Percentiles rank a stretch among this genome's conserved stretches.
Evolutionary conservation across 129 eudicot genomes (phyloP).

Genomic region (Flaveria trinervia): DNA sequence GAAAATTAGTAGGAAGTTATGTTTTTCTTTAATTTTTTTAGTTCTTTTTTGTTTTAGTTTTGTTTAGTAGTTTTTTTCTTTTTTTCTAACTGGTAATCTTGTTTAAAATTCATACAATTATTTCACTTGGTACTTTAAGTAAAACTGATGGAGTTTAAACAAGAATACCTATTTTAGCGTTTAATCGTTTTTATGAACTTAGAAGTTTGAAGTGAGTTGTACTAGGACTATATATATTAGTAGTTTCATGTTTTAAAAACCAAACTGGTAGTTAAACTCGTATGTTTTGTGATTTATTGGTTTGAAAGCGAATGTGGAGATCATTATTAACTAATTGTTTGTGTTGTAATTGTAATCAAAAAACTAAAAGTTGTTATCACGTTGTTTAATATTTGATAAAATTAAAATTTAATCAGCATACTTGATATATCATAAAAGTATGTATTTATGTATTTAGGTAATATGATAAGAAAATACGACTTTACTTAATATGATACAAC

Average conservation of each 20-base stretch:
- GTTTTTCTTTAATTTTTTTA: neutral
- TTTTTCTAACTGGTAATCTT: conserved; percentile 24
- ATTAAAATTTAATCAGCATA: too few species aligned
- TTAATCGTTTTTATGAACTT: neutral
- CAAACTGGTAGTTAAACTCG: too few species aligned
- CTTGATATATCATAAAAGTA: too few species aligned
- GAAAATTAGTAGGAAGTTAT: conserved; percentile 23
- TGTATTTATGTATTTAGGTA: too few species aligned
- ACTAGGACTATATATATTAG: neutral
- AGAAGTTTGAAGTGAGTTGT: neutral
- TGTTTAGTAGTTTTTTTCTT: neutral
- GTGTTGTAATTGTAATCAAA: too few species aligned
- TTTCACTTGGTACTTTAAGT: neutral
- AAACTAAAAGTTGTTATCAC: too few species aligned
- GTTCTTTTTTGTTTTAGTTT: neutral
- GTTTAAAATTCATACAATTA: conserved; percentile 21
- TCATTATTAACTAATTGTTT: too few species aligned
- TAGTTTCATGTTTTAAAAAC: neutral
- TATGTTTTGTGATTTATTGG: too few species aligned
- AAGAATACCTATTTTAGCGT: neutral
- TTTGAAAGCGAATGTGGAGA: too few species aligned
- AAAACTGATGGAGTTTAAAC: conserved; percentile 29
- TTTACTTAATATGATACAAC: neutral
- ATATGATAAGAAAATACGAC: too few species aligned
- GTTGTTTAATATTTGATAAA: too few species aligned